A percentile compares a stretch with the other conserved stretches of the same genome.
These are phyloP conservation scores for Plasmodium gaboni DNA, from an alignment of 169 alveolate genomes.

Conservation along the genomic window DNA sequence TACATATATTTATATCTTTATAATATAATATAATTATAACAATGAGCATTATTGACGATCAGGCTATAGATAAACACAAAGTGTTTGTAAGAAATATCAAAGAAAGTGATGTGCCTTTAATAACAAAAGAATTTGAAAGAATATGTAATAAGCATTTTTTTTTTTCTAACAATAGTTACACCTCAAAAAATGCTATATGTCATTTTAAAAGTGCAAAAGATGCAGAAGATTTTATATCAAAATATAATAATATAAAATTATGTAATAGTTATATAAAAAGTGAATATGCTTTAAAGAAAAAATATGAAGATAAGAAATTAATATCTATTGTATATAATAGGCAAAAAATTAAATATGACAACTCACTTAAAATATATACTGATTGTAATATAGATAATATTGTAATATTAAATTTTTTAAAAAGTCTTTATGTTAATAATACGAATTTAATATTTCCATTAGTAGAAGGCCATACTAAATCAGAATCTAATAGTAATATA, in stretches of 20 bases:
- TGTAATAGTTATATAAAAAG: constrained; percentile 33
- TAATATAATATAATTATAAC: neutral
- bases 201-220: constrained; percentile 33
- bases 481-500: neutral
- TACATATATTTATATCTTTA: no score
- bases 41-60: constrained; percentile 4
- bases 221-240: constrained; percentile 52
- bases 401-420: constrained; percentile 32
- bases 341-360: constrained; percentile 28
- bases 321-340: constrained; percentile 23
- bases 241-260: constrained; percentile 25
- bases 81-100: constrained; percentile 62
- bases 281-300: constrained; percentile 66
- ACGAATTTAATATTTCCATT: neutral
- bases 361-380: constrained; percentile 32
- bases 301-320: constrained; percentile 20
- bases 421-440: constrained; percentile 19
- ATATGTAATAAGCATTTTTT: constrained; percentile 49
- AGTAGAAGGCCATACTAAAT: neutral
- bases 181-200: constrained; percentile 60
- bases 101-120: constrained; percentile 21
- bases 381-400: constrained; percentile 32
- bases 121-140: constrained; percentile 38
- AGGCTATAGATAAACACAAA: constrained; percentile 53
- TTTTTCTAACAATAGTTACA: constrained; percentile 45